Evolutionary conservation across 805 yeast genomes (phyloP), one percentile per base, ranked within the genome.

Genomic region (Zygosaccharomyces pseudorouxii): DNA sequence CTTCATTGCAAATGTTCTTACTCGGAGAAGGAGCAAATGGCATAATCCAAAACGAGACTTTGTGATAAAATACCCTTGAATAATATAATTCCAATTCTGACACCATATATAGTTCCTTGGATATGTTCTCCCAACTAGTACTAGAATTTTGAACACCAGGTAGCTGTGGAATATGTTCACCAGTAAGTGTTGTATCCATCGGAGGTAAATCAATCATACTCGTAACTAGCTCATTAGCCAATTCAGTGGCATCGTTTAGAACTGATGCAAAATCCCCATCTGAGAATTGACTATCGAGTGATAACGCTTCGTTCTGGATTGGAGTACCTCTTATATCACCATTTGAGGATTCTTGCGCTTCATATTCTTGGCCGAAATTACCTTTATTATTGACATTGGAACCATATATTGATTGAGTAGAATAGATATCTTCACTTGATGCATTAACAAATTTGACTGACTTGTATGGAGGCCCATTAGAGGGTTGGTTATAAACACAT

Each of bases 31-130:
- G 20, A 25, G 54, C 53, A 19, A 46, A 48, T 2, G 58, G 58
- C 47, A 49, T 48, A 8, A 55, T 43, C 58, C 58, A 55, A 35
- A 47, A 55, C 5, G 56, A 46, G 1, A 46, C 48, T 23, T 55
- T 49, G 5, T 53, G 42, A 37, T 53, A 50, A 33, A 55, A 55
- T 3, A 47, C 42, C 22, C 47, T 38, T 12, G 53, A 44, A 27
- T 55, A 51, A 10, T 27, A 38, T 20, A 51, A 40, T 36, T 55
- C 58, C 6, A 31, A 27, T 2, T 46, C 45, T 3, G 42, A 20
- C 3, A 49, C 27, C 28, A 27, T 46, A 4, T 35, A 25, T 5
- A 45, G 28, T 11, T 40, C 40, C 8, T 22, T 19, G 5, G 39
- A 45, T 19, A 55, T 39, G 9, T 38, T 42, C 5, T 42, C 31